Percentiles rank a stretch among this genome's conserved stretches.
phyloP scores from a whole-genome alignment of 2,329 filamentous ascomycete species.

The Gnomoniopsis smithogilvyi region DNA sequence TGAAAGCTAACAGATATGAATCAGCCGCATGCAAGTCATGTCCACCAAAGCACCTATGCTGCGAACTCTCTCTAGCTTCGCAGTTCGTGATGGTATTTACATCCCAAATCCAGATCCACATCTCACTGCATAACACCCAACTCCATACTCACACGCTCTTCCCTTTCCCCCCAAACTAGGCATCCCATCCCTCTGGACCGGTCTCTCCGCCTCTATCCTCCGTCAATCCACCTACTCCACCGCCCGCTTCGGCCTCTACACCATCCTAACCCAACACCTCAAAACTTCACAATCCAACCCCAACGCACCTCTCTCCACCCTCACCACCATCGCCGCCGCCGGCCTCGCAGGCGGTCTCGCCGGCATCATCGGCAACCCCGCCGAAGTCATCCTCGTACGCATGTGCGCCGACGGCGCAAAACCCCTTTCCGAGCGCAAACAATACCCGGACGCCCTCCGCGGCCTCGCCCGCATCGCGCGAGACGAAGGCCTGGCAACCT shows the following conservation, averaged over 20 bases:
- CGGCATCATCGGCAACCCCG: conserved; percentile 42
- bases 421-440: conserved; percentile 30
- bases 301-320: conserved; percentile 27
- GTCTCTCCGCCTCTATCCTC: conserved; percentile 40
- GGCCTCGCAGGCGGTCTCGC: conserved; percentile 38
- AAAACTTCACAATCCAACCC: conserved; percentile 20
- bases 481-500: conserved; percentile 37
- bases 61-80: conserved; percentile 34
- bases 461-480: conserved; percentile 30
- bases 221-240: conserved; percentile 43
- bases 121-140: background rate
- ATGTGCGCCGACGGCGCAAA: conserved; percentile 46
- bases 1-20: background rate
- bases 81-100: conserved; percentile 38
- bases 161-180: no score
- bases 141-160: background rate
- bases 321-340: conserved; percentile 35
- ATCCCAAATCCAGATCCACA: background rate
- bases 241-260: conserved; percentile 40
- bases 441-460: conserved; percentile 35
- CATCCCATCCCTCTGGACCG: conserved; percentile 39
- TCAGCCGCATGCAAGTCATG: conserved; percentile 42
- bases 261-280: conserved; percentile 29
- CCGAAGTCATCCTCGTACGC: conserved; percentile 39
- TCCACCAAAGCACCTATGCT: conserved; percentile 38